Percentiles rank a stretch among this genome's conserved stretches.
phyloP scores from a whole-genome alignment of 148 eudicot genomes.

The Tetragonia tetragonoides region DNA sequence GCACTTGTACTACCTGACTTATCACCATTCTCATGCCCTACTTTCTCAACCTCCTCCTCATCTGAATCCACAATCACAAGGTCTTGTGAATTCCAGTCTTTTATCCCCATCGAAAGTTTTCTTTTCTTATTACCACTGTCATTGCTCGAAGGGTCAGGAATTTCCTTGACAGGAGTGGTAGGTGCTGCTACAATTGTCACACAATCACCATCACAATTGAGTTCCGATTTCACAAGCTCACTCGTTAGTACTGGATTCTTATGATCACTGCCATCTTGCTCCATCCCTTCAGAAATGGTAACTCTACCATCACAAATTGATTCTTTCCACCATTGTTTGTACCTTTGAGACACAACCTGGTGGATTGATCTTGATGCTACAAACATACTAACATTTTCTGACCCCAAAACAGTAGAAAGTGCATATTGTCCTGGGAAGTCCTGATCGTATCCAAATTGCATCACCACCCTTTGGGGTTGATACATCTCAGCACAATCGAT shows the following conservation, averaged over 20 bases:
- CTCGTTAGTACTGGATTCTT: background rate
- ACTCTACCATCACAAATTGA: background rate
- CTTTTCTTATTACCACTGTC: background rate
- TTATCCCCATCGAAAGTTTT: background rate
- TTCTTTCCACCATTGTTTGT: conserved; percentile 15
- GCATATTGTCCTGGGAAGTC: conserved; percentile 9
- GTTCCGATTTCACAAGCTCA: background rate
- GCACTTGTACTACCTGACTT: background rate
- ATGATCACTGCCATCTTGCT: conserved; percentile 2
- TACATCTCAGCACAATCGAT: conserved; percentile 35
- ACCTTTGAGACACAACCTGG: background rate
- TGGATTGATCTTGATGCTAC: conserved; percentile 6
- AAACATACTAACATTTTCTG: conserved; percentile 13
- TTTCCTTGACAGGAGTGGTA: background rate
- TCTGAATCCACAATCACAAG: conserved; percentile 17
- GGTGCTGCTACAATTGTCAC: background rate
- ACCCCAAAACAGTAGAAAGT: background rate
- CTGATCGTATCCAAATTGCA: conserved; percentile 39
- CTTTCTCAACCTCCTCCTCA: background rate
- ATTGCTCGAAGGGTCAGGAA: background rate
- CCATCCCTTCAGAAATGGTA: background rate
- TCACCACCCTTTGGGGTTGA: conserved; percentile 35
- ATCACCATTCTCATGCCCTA: background rate
- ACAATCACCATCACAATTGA: background rate
- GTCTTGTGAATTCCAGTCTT: background rate